Base-by-base conservation (phyloP, 2,329 filamentous ascomycete species). In the Exophiala oligosperma region DNA sequence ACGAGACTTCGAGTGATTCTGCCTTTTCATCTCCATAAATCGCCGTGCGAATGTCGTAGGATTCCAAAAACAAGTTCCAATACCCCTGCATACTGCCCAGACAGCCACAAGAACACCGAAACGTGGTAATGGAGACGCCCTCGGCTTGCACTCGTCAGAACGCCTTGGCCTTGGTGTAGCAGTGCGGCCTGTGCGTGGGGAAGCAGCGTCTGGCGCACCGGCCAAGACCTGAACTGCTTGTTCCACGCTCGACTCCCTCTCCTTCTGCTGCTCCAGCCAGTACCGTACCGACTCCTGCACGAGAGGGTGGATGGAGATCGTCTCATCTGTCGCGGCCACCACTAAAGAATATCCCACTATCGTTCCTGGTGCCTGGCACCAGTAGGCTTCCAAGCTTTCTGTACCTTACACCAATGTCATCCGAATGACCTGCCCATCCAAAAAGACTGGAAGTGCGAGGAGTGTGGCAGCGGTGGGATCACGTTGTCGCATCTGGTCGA, bases 401-500 rank as follows among this genome's bases (percentile, higher is more conserved):
- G 47, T 49, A 14, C 14, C 5, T 28, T 28, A 7, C 28, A 49
- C 14, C 28, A 49, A 28, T 28, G 26, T 35, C 26, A 35, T 29
- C 28, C 56, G 52, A 54, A 67, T 63, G 24, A 43, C 57, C 50
- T 67, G 62, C 35, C 66, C 53, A 56, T 67, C 61, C 6, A 66
- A 52, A 35, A 67, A 50, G 21, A 54, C 58, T 58, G 61, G 61
- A 9, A 63, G 37, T 28, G 59, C 40, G 14, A 68, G 53, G 38
- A 74, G 68, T 32, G 75, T 74, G 6, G 82, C 82, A 35, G 67
- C 74, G 1, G 74, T 67, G 1, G 80, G 66, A 65, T 85, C 81
- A 52, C 77, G 79, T 71, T 86, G 85, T 24, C 79, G 74, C 4
- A 85, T 81, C 17, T 73, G 71, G 38, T 81, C 76, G 17, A 61